Conservation (phyloP, 1,139 yeast genomes). For the Lodderomyces metapsilosis region DNA sequence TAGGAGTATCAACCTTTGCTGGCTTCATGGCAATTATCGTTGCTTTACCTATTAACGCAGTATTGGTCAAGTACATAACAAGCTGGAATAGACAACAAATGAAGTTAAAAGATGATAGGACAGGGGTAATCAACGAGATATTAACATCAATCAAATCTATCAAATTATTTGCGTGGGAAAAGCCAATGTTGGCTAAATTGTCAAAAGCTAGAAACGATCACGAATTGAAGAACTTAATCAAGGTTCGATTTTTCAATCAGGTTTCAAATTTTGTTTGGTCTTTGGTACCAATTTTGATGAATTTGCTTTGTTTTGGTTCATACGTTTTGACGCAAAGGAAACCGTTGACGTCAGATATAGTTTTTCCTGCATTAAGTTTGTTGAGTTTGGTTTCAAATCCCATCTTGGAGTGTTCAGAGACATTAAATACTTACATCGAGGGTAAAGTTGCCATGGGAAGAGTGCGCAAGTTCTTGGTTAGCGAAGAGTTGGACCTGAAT, state of each 20-base stretch:
- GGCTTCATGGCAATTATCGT: conserved; percentile 27
- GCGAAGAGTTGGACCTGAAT: conserved; percentile 27
- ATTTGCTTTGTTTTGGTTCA: conserved; percentile 25
- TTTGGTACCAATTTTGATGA: conserved; percentile 30
- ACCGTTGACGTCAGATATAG: conserved; percentile 30
- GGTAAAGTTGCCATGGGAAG: conserved; percentile 30
- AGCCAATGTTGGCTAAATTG: conserved; percentile 30
- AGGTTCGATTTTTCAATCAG: conserved; percentile 27
- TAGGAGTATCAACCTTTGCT: conserved; percentile 32
- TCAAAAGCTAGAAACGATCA: conserved; percentile 28
- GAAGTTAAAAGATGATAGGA: conserved; percentile 52
- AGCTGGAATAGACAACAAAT: conserved; percentile 57
- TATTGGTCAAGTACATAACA: conserved; percentile 46
- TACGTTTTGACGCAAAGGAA: conserved; percentile 17
- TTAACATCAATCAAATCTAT: conserved; percentile 33
- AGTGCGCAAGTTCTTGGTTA: conserved; percentile 23
- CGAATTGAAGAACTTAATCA: conserved; percentile 25
- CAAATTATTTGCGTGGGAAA: conserved; percentile 35
- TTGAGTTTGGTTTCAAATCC: conserved; percentile 31
- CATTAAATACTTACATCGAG: conserved; percentile 27
- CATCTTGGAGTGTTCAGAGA: conserved; percentile 27
- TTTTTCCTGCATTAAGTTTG: conserved; percentile 36
- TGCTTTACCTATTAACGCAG: conserved; percentile 29
- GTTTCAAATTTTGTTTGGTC: conserved; percentile 28
- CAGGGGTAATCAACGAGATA: conserved; percentile 33